Conservation (phyloP, 2,329 filamentous ascomycete genomes). For the Aspergillus novofumigatus region DNA sequence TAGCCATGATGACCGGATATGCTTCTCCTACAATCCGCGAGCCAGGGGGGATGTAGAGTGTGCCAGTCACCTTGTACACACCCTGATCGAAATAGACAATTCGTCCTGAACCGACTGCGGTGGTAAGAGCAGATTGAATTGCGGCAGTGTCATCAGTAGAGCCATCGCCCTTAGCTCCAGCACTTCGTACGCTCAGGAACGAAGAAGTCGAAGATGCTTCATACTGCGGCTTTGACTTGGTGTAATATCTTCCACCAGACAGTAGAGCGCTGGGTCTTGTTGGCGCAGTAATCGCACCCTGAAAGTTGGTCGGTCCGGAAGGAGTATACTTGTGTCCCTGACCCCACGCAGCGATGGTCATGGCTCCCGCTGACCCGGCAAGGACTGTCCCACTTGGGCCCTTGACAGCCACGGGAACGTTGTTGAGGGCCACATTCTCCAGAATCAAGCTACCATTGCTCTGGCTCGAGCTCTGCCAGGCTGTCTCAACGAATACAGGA, state of each 20-base stretch:
- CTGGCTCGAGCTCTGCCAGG: constrained; percentile 39
- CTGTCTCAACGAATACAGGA: constrained; percentile 48
- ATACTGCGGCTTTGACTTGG: constrained; percentile 54
- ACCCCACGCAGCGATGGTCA: constrained; percentile 40
- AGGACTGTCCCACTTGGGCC: constrained; percentile 36
- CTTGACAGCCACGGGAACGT: constrained; percentile 45
- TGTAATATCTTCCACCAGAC: constrained; percentile 41
- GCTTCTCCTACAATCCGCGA: constrained; percentile 54
- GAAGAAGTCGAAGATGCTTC: constrained; percentile 31
- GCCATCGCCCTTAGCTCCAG: constrained; percentile 51
- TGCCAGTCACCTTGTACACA: constrained; percentile 47
- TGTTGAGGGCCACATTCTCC: constrained; percentile 52
- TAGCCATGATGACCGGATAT: constrained; percentile 54
- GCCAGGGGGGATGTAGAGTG: constrained; percentile 46
- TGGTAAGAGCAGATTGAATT: constrained; percentile 54
- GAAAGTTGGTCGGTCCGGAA: constrained; percentile 40
- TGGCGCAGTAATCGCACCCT: constrained; percentile 43
- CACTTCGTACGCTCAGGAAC: constrained; percentile 44
- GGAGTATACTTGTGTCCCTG: constrained; percentile 44
- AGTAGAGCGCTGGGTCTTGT: constrained; percentile 44
- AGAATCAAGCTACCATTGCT: constrained; percentile 50
- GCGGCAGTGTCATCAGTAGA: constrained; percentile 57
- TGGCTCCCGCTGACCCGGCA: constrained; percentile 31
- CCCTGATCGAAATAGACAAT: constrained; percentile 57
- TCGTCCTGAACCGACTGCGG: constrained; percentile 45